Evolutionary conservation across 2,329 filamentous ascomycete genomes (phyloP).

Genomic region (Neonectria hederae): DNA sequence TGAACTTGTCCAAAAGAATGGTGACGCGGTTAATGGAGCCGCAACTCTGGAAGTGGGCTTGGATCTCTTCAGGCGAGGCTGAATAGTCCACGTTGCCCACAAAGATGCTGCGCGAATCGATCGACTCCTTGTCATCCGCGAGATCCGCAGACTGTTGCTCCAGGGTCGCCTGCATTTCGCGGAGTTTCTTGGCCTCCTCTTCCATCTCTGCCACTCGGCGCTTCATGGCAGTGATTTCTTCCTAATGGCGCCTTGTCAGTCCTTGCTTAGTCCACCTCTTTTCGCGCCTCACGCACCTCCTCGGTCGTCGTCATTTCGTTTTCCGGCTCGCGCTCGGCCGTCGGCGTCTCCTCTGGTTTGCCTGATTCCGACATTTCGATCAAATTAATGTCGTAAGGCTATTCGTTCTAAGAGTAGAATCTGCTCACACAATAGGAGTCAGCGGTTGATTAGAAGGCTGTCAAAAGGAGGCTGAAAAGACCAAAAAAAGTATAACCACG

Average conservation of each 20-base stretch:
- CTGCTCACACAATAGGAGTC: conserved; percentile 16
- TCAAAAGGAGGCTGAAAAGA: conserved; percentile 5
- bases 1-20: conserved; percentile 97
- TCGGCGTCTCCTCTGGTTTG: conserved; percentile 45
- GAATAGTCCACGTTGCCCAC: conserved; percentile 99
- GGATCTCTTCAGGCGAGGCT: conserved; percentile 93
- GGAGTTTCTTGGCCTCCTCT: conserved; percentile 84
- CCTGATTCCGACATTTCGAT: conserved; percentile 47
- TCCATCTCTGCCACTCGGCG: conserved; percentile 89
- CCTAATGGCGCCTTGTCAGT: conserved; percentile 55
- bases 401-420: conserved; percentile 9
- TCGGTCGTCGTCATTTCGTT: conserved; percentile 46
- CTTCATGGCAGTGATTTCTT: conserved; percentile 91
- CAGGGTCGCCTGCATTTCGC: conserved; percentile 86
- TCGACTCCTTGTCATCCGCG: conserved; percentile 92
- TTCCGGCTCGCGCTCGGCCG: conserved; percentile 44
- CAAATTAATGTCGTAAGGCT: neutral
- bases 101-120: conserved; percentile 95
- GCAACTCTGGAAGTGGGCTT: conserved; percentile 97
- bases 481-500: conserved; percentile 5
- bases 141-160: conserved; percentile 86
- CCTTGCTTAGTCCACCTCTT: conserved; percentile 43
- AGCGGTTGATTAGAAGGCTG: conserved; percentile 15
- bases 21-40: conserved; percentile 98
- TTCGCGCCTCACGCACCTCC: conserved; percentile 49